Base-by-base conservation (phyloP, 106 monocot species). In the Phalaenopsis equestris region DNA sequence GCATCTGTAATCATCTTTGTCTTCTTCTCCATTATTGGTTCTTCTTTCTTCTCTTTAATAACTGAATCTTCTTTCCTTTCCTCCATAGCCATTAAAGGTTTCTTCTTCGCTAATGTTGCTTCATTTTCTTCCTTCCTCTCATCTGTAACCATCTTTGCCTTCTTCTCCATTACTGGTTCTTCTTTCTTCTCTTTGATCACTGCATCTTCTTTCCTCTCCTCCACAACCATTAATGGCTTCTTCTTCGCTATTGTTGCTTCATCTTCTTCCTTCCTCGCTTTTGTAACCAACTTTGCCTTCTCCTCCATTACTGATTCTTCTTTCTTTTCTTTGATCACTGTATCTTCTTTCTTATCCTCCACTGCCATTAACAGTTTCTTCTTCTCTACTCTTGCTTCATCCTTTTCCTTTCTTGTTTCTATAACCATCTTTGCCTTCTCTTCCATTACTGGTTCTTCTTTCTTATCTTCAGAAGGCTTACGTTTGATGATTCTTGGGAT, bases 401-500 rank as follows among this genome's bases (percentile, higher is more conserved):
- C 30, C 0, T 30, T 16, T 43, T 46, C 75, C 14, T 45, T 46
- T 42, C 17, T 75, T 42, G 16, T 15, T 57, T 75, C 68, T 41
- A 6, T 6, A 7, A 30, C 56, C 12, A 1, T 56, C 56, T 78
- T 84, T 16, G 41, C 24, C 41, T 45, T 52, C 43, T 21, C 24
- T n/a, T 56, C 57, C 23, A 39, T 1, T 21, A 8, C 57, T 73
- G 39, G 68, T 23, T 68, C 36, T 46, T 75, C 43, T 46, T 75
- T 42, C 19, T 57, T 41, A 2, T 56, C 45, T 21, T 10, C 79
- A 14, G 3, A 21, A 61, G 61, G 61, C 61, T 61, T 21, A n/a
- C 5, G 5, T 21, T 3, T 5, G 61, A 21, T 4, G 61, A 61
- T 70, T 55, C 72, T 84, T 47, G 79, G 84, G 14, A 84, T 64